Evolutionary conservation across 1,284 basidiomycete species (phyloP).

Genomic region (Leccinum subrobustum): DNA sequence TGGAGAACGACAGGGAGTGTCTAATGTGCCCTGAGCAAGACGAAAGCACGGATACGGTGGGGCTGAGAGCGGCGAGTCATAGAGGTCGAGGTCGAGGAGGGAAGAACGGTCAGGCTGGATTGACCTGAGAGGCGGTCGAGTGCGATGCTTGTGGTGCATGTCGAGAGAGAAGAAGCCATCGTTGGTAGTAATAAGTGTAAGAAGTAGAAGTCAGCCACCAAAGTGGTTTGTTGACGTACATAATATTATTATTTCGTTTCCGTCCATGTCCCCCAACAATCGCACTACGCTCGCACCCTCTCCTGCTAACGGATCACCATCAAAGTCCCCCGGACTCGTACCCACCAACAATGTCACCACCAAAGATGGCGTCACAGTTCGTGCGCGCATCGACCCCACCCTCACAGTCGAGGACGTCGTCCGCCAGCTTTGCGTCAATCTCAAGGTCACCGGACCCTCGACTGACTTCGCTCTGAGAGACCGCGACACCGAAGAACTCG

Average conservation of each 20-base stretch:
- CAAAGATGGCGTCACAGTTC: conserved; percentile 67
- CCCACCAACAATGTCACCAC: conserved; percentile 82
- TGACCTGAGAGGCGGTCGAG: conserved; percentile 14
- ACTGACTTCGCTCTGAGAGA: conserved; percentile 85
- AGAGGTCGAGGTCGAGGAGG: conserved; percentile 4
- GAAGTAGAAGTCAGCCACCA: background rate
- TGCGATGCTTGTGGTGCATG: conserved; percentile 16
- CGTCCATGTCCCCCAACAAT: conserved; percentile 30
- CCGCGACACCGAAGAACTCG: conserved; percentile 78
- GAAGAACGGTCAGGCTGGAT: conserved; percentile 7
- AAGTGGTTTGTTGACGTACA: background rate
- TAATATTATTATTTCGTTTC: background rate
- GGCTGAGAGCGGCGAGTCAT: background rate
- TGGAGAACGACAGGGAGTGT: conserved; percentile 8
- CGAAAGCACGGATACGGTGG: background rate
- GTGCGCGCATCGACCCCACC: conserved; percentile 78
- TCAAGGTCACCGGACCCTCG: conserved; percentile 82
- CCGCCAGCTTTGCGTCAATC: conserved; percentile 73
- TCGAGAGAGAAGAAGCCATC: background rate
- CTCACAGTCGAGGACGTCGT: conserved; percentile 79
- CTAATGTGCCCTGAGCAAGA: too few species aligned
- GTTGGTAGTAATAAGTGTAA: background rate
- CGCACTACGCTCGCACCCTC: conserved; percentile 24
- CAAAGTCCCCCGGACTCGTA: conserved; percentile 48
- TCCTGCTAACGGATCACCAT: conserved; percentile 42